phyloP scores from a whole-genome alignment of 73 alveolate species.

The Stentor coeruleus region DNA sequence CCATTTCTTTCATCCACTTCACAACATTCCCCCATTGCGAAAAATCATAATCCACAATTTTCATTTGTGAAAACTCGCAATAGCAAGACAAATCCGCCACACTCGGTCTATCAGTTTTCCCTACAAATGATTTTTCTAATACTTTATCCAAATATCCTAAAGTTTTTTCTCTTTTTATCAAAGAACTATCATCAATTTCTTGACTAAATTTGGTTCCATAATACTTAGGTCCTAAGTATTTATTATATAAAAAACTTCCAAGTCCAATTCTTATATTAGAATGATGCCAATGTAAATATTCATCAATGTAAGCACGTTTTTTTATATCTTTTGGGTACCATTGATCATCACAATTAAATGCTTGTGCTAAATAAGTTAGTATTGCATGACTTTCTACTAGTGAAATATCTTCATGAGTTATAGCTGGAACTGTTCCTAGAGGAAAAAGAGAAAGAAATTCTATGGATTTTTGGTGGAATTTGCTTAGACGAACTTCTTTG shows the following conservation, averaged over 20 bases:
- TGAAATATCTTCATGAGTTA: conserved; percentile 34
- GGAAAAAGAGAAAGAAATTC: conserved; percentile 41
- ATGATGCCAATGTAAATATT: conserved; percentile 65
- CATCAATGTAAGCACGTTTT: conserved; percentile 41
- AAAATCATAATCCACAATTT: neutral
- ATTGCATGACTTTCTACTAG: conserved; percentile 61
- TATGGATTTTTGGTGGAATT: conserved; percentile 31
- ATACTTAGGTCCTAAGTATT: neutral
- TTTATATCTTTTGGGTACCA: conserved; percentile 57
- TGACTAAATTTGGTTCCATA: too few species aligned
- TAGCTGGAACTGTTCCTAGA: conserved; percentile 44
- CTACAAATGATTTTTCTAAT: neutral
- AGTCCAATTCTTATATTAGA: conserved; percentile 31
- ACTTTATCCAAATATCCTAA: neutral
- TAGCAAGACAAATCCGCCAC: conserved; percentile 10
- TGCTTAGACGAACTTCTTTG: conserved; percentile 32
- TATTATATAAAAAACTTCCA: neutral
- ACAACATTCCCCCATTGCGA: neutral
- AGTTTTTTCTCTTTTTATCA: too few species aligned
- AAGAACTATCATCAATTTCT: neutral
- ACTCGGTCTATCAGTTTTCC: neutral
- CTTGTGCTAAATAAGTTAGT: conserved; percentile 37
- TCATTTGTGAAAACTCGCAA: conserved; percentile 15
- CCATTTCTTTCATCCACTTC: neutral
- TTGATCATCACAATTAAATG: conserved; percentile 41